Evolutionary conservation across 2,329 filamentous ascomycete species (phyloP), one percentile per base, ranked within the genome.

Genomic region (Trichoderma sp.): DNA sequence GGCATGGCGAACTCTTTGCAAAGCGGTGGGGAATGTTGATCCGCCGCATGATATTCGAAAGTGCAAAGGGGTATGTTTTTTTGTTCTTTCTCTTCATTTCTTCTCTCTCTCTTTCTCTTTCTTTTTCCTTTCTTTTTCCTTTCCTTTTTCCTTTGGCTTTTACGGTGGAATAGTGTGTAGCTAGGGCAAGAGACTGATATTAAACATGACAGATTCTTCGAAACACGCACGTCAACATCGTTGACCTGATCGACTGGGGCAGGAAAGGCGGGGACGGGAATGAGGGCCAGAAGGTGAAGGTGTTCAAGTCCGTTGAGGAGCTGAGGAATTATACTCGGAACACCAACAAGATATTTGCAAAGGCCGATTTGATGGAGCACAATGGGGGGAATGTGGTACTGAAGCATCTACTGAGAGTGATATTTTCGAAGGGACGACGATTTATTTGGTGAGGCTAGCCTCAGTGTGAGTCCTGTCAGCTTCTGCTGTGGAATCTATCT

Each of bases 141-240:
- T n/a, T 3, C 15, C 5, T 19, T 25, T 3, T 6, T 48, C 42
- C 10, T 45, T 19, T 42, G 37, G 6, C 9, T n/a, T 4, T 13
- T 39, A 4, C 17, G 12, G 3, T 15, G 2, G 50, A n/a, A n/a
- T 9, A 6, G n/a, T n/a, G n/a, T n/a, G n/a, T n/a, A 29, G 7
- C 12, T 25, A 15, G 12, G 17, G 12, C 17, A 8, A 17, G 9
- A 13, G 10, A 37, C 35, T 42, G 13, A 45, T 25, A 5, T 13
- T 6, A 15, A 32, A 3, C 50, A 32, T 15, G 13, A 5, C 12
- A 67, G 64, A 57, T 60, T 19, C n/a, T 67, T 13, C 54, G 34
- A 19, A 59, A 29, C 2, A 67, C 54, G 15, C 64, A 67, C 3
- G 64, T 67, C 42, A 67, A 67, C n/a, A 60, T 67, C 4, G 42